Percentiles rank a stretch among this genome's conserved stretches.
Conservation (phyloP, 2,329 filamentous ascomycete genomes). For the Aspergillus tanneri region DNA sequence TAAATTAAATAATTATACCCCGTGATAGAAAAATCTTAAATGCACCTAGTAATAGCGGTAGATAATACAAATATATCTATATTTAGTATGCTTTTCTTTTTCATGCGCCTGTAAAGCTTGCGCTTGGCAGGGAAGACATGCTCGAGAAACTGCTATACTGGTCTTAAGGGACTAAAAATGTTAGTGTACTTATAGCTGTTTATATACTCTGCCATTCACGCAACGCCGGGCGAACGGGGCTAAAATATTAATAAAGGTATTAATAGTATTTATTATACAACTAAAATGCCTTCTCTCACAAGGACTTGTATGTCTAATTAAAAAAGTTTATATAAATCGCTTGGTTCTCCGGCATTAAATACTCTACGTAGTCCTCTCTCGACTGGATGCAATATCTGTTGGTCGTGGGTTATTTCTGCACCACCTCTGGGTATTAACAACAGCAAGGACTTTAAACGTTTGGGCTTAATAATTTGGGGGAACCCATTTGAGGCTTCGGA, state of each 20-base stretch:
- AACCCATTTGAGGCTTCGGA: constrained; percentile 23
- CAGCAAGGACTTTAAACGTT: constrained; percentile 23
- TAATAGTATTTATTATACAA: constrained; percentile 28
- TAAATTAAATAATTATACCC: constrained; percentile 25
- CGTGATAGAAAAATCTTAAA: constrained; percentile 23
- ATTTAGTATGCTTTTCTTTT: constrained; percentile 25
- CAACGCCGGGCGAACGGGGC: constrained; percentile 23
- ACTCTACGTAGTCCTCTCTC: constrained; percentile 25
- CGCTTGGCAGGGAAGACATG: constrained; percentile 18
- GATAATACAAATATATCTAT: constrained; percentile 21
- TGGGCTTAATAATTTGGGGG: constrained; percentile 27
- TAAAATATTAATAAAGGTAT: constrained; percentile 24
- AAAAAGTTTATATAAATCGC: constrained; percentile 30
- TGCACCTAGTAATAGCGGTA: constrained; percentile 27
- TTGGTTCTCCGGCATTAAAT: constrained; percentile 23
- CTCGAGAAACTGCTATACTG: constrained; percentile 26
- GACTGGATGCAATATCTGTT: constrained; percentile 28
- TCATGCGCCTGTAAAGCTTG: constrained; percentile 18
- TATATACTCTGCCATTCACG: constrained; percentile 18
- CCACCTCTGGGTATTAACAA: constrained; percentile 18
- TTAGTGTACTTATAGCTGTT: constrained; percentile 24
- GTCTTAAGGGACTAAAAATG: neutral
- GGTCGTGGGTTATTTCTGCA: neutral
- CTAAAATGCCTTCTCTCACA: constrained; percentile 22
- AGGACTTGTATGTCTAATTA: constrained; percentile 27